Evolutionary conservation across 352 stramenopile species (phyloP).

Genomic region (Globisporangium polare): DNA sequence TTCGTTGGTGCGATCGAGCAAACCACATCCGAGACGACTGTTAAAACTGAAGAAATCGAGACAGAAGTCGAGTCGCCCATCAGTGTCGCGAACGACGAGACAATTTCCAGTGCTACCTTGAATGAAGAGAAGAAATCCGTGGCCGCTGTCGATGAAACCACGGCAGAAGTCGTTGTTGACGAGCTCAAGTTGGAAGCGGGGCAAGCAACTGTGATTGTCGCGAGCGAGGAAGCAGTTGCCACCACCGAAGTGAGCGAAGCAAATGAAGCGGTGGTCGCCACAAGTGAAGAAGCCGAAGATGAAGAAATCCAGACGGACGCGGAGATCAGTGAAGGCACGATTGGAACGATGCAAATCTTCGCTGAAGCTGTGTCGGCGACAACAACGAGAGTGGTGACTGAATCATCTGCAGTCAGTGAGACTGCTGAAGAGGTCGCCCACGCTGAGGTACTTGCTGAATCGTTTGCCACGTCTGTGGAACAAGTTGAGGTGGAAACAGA

Average conservation of each 20-base stretch:
- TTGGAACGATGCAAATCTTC: not conserved
- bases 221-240: not conserved
- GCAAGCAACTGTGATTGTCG: not conserved
- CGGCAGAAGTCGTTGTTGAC: not conserved
- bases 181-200: not conserved
- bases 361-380: not conserved
- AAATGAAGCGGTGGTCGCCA: not conserved
- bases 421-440: not conserved
- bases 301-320: not conserved
- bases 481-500: not conserved
- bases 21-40: not conserved
- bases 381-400: not conserved
- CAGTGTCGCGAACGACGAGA: not conserved
- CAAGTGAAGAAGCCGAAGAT: conserved; percentile 2
- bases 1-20: not conserved
- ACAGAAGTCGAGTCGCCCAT: not conserved
- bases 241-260: not conserved
- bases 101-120: not conserved
- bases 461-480: not conserved
- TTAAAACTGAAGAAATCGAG: not conserved
- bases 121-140: not conserved
- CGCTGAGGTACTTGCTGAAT: not conserved
- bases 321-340: not conserved
- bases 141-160: not conserved
- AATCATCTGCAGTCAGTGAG: not conserved